These are phyloP conservation scores for Intubia oerlemansii DNA, from an alignment of 2,329 filamentous ascomycete genomes.

Conservation along the genomic window DNA sequence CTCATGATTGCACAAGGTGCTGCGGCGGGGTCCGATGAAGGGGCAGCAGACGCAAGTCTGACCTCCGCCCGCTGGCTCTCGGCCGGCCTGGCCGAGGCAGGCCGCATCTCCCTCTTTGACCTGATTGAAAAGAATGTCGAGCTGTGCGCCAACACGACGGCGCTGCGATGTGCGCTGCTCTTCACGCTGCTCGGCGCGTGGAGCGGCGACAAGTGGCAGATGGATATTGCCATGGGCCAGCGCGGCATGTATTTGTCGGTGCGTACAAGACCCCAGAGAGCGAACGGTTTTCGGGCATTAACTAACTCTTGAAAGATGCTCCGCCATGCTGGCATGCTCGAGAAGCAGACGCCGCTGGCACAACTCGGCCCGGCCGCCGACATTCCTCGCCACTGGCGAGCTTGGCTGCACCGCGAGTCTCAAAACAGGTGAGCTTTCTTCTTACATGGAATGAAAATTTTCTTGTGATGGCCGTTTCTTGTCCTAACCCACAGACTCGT, in stretches of 20 bases:
- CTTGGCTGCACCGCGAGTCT: conserved; percentile 44
- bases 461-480: too few relatives aligned
- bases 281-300: background rate
- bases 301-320: conserved; percentile 40
- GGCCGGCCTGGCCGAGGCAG: conserved; percentile 46
- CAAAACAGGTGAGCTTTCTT: conserved; percentile 30
- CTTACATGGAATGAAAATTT: conserved; percentile 5
- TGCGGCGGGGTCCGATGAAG: conserved; percentile 41
- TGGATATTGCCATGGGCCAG: conserved; percentile 57
- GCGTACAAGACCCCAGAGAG: too few relatives aligned
- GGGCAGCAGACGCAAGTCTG: too few relatives aligned
- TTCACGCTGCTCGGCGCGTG: conserved; percentile 48
- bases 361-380: conserved; percentile 1
- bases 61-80: conserved; percentile 43
- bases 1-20: conserved; percentile 54
- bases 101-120: conserved; percentile 50
- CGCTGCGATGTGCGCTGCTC: conserved; percentile 42
- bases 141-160: conserved; percentile 41
- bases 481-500: too few relatives aligned
- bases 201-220: conserved; percentile 60
- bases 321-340: conserved; percentile 45
- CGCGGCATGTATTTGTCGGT: conserved; percentile 49
- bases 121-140: conserved; percentile 51
- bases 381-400: conserved; percentile 26
- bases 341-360: conserved; percentile 23